Evolutionary conservation across 352 stramenopile genomes (phyloP).

Genomic region (Phytophthora capsici): DNA sequence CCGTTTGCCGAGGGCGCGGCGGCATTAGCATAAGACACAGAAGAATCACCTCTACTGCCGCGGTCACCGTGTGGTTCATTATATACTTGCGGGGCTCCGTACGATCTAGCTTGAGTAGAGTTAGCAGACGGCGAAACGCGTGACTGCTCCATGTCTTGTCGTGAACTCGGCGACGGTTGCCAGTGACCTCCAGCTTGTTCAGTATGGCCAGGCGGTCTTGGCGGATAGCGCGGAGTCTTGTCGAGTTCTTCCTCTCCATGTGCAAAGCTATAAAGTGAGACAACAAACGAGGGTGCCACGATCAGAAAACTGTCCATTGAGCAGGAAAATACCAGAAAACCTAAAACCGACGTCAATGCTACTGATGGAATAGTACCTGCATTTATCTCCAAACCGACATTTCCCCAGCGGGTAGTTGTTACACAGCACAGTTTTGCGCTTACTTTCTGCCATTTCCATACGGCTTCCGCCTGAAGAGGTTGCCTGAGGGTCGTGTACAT

Average conservation of each 20-base stretch:
- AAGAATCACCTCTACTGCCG: constrained; percentile 51
- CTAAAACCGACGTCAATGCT: constrained; percentile 24
- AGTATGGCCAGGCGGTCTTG: constrained; percentile 23
- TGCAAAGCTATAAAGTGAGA: constrained; percentile 69
- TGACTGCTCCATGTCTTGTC: constrained; percentile 25
- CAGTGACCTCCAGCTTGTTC: constrained; percentile 36
- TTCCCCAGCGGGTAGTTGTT: constrained; percentile 72
- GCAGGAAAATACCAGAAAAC: constrained; percentile 16
- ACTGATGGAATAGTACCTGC: constrained; percentile 65
- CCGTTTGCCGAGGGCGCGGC: constrained; percentile 28
- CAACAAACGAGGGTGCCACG: constrained; percentile 31
- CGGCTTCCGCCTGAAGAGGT: constrained; percentile 18
- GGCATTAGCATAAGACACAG: constrained; percentile 56
- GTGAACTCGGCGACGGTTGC: constrained; percentile 31
- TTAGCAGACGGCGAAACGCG: constrained; percentile 30
- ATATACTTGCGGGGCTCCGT: constrained; percentile 62
- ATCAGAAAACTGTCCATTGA: constrained; percentile 42
- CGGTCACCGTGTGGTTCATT: constrained; percentile 68
- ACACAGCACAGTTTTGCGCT: constrained; percentile 82
- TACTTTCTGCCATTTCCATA: constrained; percentile 49
- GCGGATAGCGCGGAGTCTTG: constrained; percentile 20
- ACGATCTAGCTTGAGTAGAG: constrained; percentile 61
- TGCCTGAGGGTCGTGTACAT: constrained; percentile 56
- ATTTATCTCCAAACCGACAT: constrained; percentile 87
- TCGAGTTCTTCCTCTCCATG: constrained; percentile 77